Evolutionary conservation across 2,329 filamentous ascomycete species (phyloP), one percentile per base, ranked within the genome.

Genomic region (Colletotrichum paranaense): DNA sequence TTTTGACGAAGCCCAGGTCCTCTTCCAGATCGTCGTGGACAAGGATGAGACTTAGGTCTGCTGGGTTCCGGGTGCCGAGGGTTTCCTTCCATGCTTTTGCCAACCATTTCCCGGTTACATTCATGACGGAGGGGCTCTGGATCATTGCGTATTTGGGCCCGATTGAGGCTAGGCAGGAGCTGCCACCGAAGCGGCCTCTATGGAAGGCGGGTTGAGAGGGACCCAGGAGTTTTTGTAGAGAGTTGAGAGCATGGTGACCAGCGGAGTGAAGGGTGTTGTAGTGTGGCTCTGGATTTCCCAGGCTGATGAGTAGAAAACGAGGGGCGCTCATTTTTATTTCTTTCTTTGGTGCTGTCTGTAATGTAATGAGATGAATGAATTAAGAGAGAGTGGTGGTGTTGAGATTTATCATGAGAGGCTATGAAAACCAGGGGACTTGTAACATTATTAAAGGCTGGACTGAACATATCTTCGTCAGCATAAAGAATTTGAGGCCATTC

Each of bases 21-120:
- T 89, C 87, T 78, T 98, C 95, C 42, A 98, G 84, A 81, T 98
- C 96, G 81, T 98, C 96, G 81, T 98, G 95, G 24, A 98, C 86
- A 14, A 98, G 85, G 0, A 98, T 90, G 19, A 99, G 82, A 24
- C 84, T 84, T 16, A 85, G 79, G 38, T 84, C 76, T 16, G 77
- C 65, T 77, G 76, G 75, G 79, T 69, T 76, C 85, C 77, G 26
- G 79, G 76, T 76, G 75, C 77, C 83, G 73, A 91, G 76, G 70
- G 88, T 86, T n/a, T 89, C 84, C 53, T 86, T 87, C 86, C 93
- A 95, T 2, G 92, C 91, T 3, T 86, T 86, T 4, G 89, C 85
- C 0, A 98, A 89, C 73, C 92, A 93, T 0, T 88, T 86, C 0
- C 97, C 97, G 1, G 92, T 94, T 5, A 93, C 85, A 80, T 98